phyloP scores from a whole-genome alignment of 169 alveolate species.

The Plasmodium knowlesi region DNA sequence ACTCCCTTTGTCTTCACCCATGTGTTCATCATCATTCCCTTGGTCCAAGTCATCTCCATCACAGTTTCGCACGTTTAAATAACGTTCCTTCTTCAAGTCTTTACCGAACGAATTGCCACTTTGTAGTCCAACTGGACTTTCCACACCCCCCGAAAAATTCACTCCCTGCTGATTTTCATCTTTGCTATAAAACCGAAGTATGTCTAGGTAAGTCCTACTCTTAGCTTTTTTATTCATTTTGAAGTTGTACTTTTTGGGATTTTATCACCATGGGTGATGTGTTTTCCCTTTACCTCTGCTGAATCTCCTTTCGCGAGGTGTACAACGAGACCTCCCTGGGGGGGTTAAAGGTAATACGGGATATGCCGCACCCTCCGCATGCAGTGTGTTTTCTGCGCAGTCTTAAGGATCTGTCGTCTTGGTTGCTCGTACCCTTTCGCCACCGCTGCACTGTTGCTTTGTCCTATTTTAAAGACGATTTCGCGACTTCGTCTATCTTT shows the following conservation, averaged over 20 bases:
- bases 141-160: background rate
- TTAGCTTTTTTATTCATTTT: slow-evolving; percentile 3
- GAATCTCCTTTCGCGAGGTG: background rate
- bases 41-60: background rate
- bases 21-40: background rate
- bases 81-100: background rate
- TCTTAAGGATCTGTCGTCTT: too few relatives aligned
- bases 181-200: slow-evolving; percentile 32
- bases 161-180: slow-evolving; percentile 8
- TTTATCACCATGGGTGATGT: background rate
- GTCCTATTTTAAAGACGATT: too few relatives aligned
- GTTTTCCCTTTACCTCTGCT: background rate
- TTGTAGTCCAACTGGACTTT: background rate
- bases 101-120: background rate
- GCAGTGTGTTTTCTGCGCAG: too few relatives aligned
- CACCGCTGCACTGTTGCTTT: too few relatives aligned
- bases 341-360: too few relatives aligned
- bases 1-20: background rate
- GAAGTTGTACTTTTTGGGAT: background rate
- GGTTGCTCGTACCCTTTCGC: too few relatives aligned
- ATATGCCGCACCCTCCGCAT: too few relatives aligned
- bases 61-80: background rate
- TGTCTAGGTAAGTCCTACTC: slow-evolving; percentile 36
- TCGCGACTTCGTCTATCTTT: background rate
- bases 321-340: too few relatives aligned